phyloP scores from a whole-genome alignment of 768 basidiomycete species.

The Tricholoma sp. region DNA sequence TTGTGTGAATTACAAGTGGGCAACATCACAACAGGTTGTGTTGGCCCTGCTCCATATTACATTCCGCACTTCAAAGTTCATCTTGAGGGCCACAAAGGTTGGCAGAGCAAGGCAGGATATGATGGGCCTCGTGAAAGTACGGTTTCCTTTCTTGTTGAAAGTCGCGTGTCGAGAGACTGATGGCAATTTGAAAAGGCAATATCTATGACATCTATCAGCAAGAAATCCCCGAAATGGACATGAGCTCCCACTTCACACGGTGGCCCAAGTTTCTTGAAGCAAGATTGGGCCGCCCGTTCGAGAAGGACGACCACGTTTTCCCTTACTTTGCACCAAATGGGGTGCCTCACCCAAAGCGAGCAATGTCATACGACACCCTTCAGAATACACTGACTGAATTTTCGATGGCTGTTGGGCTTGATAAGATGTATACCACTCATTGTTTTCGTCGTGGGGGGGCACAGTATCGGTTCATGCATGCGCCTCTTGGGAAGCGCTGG shows the following conservation, averaged over 20 bases:
- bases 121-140: too few species aligned
- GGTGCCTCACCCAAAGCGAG: conserved; percentile 15
- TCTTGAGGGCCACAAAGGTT: too few species aligned
- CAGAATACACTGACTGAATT: conserved; percentile 26
- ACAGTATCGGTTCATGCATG: conserved; percentile 35
- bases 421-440: conserved; percentile 27
- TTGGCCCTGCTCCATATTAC: too few species aligned
- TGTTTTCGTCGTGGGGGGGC: conserved; percentile 19
- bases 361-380: conserved; percentile 23
- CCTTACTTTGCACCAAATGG: conserved; percentile 25
- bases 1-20: neutral
- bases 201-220: conserved; percentile 31
- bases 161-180: neutral
- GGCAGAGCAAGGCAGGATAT: too few species aligned
- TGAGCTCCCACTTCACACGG: conserved; percentile 21
- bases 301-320: conserved; percentile 31
- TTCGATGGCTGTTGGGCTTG: conserved; percentile 16
- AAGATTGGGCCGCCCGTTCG: conserved; percentile 2
- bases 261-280: conserved; percentile 21
- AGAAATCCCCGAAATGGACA: conserved; percentile 24
- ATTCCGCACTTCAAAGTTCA: too few species aligned
- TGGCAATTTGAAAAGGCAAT: conserved; percentile 13
- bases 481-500: conserved; percentile 31
- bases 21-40: too few species aligned
- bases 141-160: neutral